Conservation (phyloP, 2,329 filamentous ascomycete genomes). For the Botrytis squamosa region DNA sequence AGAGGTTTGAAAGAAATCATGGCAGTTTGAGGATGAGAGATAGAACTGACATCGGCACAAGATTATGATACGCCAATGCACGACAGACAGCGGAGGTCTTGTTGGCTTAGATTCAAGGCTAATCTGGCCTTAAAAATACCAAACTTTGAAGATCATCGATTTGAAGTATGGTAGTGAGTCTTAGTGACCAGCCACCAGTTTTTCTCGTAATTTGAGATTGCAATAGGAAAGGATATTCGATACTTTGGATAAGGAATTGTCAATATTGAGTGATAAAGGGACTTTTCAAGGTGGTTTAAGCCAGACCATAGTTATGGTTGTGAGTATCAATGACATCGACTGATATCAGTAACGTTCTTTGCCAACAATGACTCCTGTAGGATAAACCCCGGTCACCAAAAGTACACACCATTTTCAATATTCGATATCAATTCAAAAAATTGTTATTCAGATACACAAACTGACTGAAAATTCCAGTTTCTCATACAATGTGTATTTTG, state of each 20-base stretch:
- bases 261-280: not conserved
- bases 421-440: not conserved
- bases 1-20: not conserved
- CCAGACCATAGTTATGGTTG: not conserved
- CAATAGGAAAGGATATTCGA: not conserved
- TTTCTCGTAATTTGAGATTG: not conserved
- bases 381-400: not conserved
- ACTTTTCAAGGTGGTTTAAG: not conserved
- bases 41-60: not conserved
- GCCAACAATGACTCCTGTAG: not conserved
- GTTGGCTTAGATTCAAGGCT: not conserved
- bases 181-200: not conserved
- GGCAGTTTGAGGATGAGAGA: not conserved
- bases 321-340: not conserved
- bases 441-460: not conserved
- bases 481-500: not conserved
- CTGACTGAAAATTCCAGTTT: accelerated
- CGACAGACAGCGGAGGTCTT: not conserved
- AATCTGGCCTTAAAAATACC: not conserved
- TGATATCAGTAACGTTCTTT: not conserved
- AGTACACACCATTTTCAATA: not conserved
- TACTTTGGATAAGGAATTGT: not conserved
- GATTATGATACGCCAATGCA: not conserved
- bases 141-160: not conserved
- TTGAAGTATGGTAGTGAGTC: not conserved